Evolutionary conservation across 1,139 yeast species (phyloP), one percentile per base, ranked within the genome.

Genomic region (Yamadazyma trypodendri): DNA sequence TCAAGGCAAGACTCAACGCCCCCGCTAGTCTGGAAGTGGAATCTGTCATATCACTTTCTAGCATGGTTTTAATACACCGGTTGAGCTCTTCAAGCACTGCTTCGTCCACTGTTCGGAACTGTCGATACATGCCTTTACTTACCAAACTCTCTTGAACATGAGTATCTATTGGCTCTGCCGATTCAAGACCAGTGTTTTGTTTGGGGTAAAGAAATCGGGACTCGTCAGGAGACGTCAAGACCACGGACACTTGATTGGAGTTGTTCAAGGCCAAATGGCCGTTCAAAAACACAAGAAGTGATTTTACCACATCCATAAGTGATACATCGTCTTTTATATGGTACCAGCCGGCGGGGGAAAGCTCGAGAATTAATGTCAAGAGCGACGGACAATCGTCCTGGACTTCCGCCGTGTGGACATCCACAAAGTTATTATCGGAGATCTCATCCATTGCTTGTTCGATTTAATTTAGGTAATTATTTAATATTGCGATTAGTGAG

Each of bases 221-320:
- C 0, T 92, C 89, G 11, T 65, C 61, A 1, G 89, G 77, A 41
- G 89, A 84, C 18, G 88, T 84, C 1, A 88, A 85, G 25, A 92
- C 77, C 22, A 92, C 79, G 6, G 95, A 86, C 9, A 90, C 95
- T 54, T 79, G 79, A 58, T 92, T 92, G 25, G 89, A 79, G 53
- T 86, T 87, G 60, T 88, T 87, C 39, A 88, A 69, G 0, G 98
- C 81, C 35, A 94, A 58, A 59, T 92, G 98, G 1, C 94, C 90
- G 55, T 92, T 92, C 41, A 90, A 60, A 52, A 82, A 81, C 24
- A 88, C 86, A 32, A 85, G 58, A 9, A 87, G 55, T 4, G 87
- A 68, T 44, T 81, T 76, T 16, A 79, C 65, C 16, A 81, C 76
- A 34, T 79, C 79, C 42, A 73, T 69, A 22, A 85, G 56, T 2